Conservation (phyloP, 768 basidiomycete species). For the Rhodosporidiobolus sp. region DNA sequence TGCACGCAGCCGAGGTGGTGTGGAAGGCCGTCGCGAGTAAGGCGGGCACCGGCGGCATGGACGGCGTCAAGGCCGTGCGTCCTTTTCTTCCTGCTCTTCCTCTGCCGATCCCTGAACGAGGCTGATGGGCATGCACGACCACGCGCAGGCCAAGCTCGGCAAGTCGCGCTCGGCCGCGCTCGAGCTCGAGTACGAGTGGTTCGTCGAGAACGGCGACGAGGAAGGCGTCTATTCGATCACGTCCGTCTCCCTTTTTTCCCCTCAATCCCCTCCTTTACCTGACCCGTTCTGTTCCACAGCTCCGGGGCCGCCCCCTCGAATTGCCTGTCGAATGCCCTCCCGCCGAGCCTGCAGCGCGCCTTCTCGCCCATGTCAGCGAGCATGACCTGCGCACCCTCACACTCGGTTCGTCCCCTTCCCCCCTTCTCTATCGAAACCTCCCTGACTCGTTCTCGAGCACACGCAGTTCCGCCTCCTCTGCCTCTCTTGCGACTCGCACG, state of each 20-base stretch:
- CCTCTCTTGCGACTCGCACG: constrained; percentile 6
- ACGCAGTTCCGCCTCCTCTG: constrained; percentile 19
- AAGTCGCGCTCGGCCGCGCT: neutral
- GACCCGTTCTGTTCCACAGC: neutral
- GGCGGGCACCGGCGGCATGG: neutral
- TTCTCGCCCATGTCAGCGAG: neutral
- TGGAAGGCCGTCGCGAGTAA: constrained; percentile 16
- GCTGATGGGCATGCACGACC: neutral
- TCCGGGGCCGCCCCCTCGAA: neutral
- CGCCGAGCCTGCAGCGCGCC: neutral
- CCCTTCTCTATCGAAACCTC: neutral
- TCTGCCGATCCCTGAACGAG: neutral
- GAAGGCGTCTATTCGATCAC: constrained; percentile 10
- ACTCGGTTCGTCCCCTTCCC: neutral
- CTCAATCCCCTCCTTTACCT: too few relatives aligned
- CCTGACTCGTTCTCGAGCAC: neutral
- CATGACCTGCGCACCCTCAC: neutral
- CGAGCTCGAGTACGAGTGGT: constrained; percentile 17
- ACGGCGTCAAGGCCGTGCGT: constrained; percentile 28
- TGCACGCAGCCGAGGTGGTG: neutral
- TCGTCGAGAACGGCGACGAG: constrained; percentile 9
- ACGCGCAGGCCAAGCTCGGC: constrained; percentile 1
- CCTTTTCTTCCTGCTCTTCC: neutral
- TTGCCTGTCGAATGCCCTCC: neutral
- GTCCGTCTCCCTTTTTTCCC: neutral